A percentile compares a stretch with the other conserved stretches of the same genome.
These are phyloP conservation scores for Pythium aphanidermatum DNA, from an alignment of 352 stramenopile genomes.

Conservation along the genomic window DNA sequence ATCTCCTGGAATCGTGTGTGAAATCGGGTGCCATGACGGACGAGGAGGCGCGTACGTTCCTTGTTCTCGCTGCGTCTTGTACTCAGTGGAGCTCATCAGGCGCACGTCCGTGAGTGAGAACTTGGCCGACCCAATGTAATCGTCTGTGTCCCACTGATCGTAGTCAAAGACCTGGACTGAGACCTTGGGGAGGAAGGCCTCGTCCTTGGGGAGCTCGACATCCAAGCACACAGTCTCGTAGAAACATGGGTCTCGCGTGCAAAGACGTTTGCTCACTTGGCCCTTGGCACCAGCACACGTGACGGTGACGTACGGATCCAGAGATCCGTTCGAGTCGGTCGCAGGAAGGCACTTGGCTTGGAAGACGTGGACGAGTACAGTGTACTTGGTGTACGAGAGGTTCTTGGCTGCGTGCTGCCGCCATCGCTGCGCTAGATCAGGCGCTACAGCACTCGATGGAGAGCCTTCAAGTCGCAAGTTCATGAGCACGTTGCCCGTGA, in stretches of 20 bases:
- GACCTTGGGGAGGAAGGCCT: slow-evolving; percentile 73
- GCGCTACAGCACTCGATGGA: no score
- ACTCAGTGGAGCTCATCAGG: no score
- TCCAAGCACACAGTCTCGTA: slow-evolving; percentile 88
- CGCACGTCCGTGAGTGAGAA: slow-evolving; percentile 71
- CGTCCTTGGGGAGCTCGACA: slow-evolving; percentile 70
- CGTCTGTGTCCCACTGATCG: slow-evolving; percentile 68
- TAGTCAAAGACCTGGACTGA: slow-evolving; percentile 78
- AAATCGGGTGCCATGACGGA: slow-evolving; percentile 70
- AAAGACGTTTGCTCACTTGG: slow-evolving; percentile 68
- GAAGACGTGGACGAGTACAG: slow-evolving; percentile 82
- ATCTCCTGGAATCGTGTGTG: slow-evolving; percentile 71
- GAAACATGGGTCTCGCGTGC: slow-evolving; percentile 79
- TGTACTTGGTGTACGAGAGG: no score
- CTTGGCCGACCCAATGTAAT: slow-evolving; percentile 55
- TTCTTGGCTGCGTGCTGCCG: no score
- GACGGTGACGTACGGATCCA: slow-evolving; percentile 80
- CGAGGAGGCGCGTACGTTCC: slow-evolving; percentile 63
- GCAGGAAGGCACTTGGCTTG: slow-evolving; percentile 72
- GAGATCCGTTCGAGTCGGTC: slow-evolving; percentile 76
- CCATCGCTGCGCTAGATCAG: no score
- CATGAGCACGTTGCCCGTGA: slow-evolving; percentile 80
- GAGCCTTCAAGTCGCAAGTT: slow-evolving; percentile 76
- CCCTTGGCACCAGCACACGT: slow-evolving; percentile 76
- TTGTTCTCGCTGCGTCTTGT: no score